Evolutionary conservation across 768 basidiomycete species (phyloP), one percentile per base, ranked within the genome.

Genomic region (Pisolithus sp.): DNA sequence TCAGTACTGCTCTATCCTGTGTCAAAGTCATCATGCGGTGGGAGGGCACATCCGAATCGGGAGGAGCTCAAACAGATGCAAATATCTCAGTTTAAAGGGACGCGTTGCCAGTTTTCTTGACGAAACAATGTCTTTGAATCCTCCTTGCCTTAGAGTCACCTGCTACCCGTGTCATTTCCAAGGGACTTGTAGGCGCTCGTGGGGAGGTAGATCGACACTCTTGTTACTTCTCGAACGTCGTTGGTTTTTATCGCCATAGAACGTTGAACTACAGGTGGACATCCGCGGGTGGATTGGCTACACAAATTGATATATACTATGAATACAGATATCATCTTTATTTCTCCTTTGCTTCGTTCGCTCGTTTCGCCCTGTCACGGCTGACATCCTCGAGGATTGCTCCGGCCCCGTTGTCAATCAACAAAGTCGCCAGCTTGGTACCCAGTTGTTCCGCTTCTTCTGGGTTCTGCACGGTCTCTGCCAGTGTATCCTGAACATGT

Each of bases 361-460:
- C 73, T 48, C 80, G 68, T 31, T 68, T 69, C 45, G 72, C 76
- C 55, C 86, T 75, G 61, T 90, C 85, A 49, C 62, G 64, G n/a
- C 79, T 86, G 58, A 99, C 89, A 50, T 89, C 89, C 37, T 89
- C 83, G 65, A 99, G 64, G 57, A 99, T 89, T 53, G 75, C 76
- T 59, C 75, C 79, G 18, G 89, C 95, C 0, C 95, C 95, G 1
- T 68, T 72, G 8, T 78, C 77, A 41, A 87, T 76, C 51, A 99
- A 66, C 7, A 71, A 67, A 56, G 67, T 69, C 4, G 89, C 96
- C 31, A 95, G 70, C 43, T 69, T 73, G 41, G 69, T 73, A 7
- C 95, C 95, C 28, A 89, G 61, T 38, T 63, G 71, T 64, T 91
- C 88, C 0, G 84, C 89, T 13, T 89, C 83, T 54, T 74, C 73